Evolutionary conservation across 306 rosid genomes (phyloP), one percentile per base, ranked within the genome.

Genomic region (Quercus wislizeni): DNA sequence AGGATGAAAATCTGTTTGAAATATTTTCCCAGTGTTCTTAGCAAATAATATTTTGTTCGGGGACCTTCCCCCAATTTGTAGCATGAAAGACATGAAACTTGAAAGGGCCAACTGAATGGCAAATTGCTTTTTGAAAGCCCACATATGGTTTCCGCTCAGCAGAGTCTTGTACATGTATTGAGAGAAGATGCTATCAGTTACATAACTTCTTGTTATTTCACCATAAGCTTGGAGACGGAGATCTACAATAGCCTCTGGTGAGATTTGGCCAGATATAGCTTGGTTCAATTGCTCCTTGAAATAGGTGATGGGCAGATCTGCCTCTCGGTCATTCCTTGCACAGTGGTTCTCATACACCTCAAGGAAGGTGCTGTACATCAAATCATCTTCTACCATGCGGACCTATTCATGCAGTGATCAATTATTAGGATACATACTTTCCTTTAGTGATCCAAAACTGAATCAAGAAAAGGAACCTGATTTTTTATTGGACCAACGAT

Each of bases 261-360:
- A 78, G 81, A 96, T 90, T 85, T 90, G 98, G 78, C 97, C 99
- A 41, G 97, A 89, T 76, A 96, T 91, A 33, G 98, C 99, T 74
- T 88, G 99, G 86, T 96, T 96, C 86, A 96, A 78, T 81, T 96
- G 93, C 88, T 96, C 99, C 90, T 93, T 96, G 88, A 96, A 96
- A 78, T 81, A 93, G 73, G 97, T 91, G 75, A 96, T 96, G 5
- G 99, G 99, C 83, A 78, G 94, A 88, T 96, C 99, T 28, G 99
- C 98, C 89, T 93, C 99, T 21, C 90, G 90, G 80, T 93, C 94
- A 75, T 93, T 93, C 81, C 99, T 91, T 28, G 99, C 93, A 85
- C 99, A 96, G 80, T 96, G 98, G 76, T 96, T 96, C 87, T 96
- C 99, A 69, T 96, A 96, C 79, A 96, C 99, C 93, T 96, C 99